Evolutionary conservation across 2,329 filamentous ascomycete species (phyloP), one percentile per base, ranked within the genome.

Genomic region (Scedosporium apiospermum): DNA sequence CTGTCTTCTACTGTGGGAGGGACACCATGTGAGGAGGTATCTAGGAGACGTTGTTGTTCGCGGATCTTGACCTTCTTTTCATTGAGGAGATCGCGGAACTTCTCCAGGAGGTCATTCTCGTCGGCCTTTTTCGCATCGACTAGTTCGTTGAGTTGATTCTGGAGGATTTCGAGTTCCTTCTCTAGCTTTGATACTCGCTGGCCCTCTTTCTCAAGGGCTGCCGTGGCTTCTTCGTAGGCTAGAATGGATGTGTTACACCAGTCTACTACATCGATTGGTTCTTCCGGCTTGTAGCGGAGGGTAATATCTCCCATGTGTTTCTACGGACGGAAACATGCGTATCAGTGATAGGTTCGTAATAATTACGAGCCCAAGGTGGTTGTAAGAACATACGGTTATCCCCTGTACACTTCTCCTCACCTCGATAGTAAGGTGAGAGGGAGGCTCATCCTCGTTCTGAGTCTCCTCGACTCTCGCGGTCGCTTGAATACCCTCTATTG

Each of bases 21-120:
- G 2, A 55, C 62, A 62, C 78, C 75, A 42, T 79, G 71, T 61
- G 80, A 78, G 3, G 77, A 78, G 2, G 75, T 67, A 3, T 76
- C 72, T 26, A 91, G 73, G 21, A 89, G 73, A 46, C 82, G 80
- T 68, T 89, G 86, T 73, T 91, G 88, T 68, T 91, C 83, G 53
- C 89, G 77, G 59, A 93, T 92, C 74, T 90, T 92, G 61, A 87
- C 77, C 73, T 93, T 93, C 76, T 93, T 93, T 71, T 88, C 84
- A 67, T 93, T 93, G 1, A 93, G 76, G 2, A 93, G 76, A 62
- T 83, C 78, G 62, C 84, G 81, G 67, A 91, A 91, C 70, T 90
- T 91, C 64, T 83, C 82, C 1, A 93, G 74, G 63, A 93, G 75
- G 18, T 81, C 80, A 1, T 80, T 79, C 72, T 93, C 89, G 65